These are phyloP conservation scores for Colletotrichum agaves DNA, from an alignment of 2,329 filamentous ascomycete species.

Conservation along the genomic window DNA sequence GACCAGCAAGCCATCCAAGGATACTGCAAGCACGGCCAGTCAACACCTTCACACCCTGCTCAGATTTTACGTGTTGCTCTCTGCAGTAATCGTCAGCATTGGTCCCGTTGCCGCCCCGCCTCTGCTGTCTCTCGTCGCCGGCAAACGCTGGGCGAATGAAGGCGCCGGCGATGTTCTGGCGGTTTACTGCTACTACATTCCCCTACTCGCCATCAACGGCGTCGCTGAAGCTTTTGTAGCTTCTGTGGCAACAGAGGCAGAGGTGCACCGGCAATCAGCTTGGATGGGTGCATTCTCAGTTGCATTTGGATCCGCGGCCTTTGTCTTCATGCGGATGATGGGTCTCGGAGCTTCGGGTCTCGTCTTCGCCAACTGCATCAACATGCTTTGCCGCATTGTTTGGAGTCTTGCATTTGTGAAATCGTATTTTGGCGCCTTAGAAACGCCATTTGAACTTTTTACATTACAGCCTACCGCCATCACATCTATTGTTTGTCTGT, in stretches of 20 bases:
- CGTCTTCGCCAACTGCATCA: conserved; percentile 87
- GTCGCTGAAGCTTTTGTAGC: conserved; percentile 93
- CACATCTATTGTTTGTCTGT: conserved; percentile 56
- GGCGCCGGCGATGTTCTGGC: conserved; percentile 80
- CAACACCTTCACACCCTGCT: conserved; percentile 72
- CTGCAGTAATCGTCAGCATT: conserved; percentile 73
- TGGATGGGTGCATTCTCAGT: conserved; percentile 88
- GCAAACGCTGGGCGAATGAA: conserved; percentile 77
- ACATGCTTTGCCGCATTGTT: conserved; percentile 85
- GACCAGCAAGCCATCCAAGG: conserved; percentile 37
- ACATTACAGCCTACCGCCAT: conserved; percentile 56
- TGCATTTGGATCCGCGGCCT: conserved; percentile 80
- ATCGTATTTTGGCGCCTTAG: conserved; percentile 66
- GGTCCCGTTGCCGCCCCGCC: conserved; percentile 81
- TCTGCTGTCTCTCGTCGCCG: conserved; percentile 80
- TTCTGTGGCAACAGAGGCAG: conserved; percentile 78
- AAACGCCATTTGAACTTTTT: conserved; percentile 52
- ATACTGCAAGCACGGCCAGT: conserved; percentile 51
- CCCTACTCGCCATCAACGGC: conserved; percentile 90
- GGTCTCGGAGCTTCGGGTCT: conserved; percentile 81
- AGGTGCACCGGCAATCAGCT: conserved; percentile 80
- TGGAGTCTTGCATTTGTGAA: conserved; percentile 84
- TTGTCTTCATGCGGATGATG: conserved; percentile 76
- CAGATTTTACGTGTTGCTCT: conserved; percentile 78
- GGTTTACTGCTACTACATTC: conserved; percentile 91